Conservation (phyloP, 768 basidiomycete genomes). For the Termitomyces sp. region DNA sequence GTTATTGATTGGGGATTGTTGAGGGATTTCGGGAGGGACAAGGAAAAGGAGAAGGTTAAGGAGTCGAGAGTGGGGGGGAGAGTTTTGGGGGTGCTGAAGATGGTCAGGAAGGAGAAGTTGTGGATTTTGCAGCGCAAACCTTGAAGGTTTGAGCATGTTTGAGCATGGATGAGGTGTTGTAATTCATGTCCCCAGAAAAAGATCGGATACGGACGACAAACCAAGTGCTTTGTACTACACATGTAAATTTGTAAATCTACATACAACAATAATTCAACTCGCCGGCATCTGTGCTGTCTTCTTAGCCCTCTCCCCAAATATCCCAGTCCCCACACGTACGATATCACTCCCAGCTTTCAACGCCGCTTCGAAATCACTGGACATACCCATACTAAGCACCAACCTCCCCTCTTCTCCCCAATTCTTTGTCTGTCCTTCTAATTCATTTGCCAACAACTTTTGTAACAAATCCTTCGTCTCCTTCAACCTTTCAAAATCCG, state of each 20-base stretch:
- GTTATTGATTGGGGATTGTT: constrained; percentile 21
- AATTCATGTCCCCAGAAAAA: background rate
- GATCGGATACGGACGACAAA: background rate
- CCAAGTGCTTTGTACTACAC: background rate
- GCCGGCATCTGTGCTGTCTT: constrained; percentile 27
- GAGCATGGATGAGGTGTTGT: background rate
- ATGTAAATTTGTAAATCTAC: background rate
- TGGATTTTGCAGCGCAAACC: constrained; percentile 42
- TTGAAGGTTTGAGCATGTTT: background rate
- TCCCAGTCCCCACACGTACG: constrained; percentile 87
- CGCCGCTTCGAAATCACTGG: constrained; percentile 88
- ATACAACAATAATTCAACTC: background rate
- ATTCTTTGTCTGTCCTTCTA: constrained; percentile 18
- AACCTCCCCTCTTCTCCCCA: constrained; percentile 55
- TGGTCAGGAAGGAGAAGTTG: constrained; percentile 35
- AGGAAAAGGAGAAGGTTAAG: constrained; percentile 9
- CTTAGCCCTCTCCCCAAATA: constrained; percentile 72
- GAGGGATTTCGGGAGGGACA: constrained; percentile 2
- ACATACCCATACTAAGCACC: constrained; percentile 94
- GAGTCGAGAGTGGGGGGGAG: constrained; percentile 1
- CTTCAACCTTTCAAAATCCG: constrained; percentile 72
- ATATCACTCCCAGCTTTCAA: constrained; percentile 79
- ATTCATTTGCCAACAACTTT: constrained; percentile 27
- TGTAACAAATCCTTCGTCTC: constrained; percentile 58
- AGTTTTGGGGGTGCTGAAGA: constrained; percentile 24